phyloP scores from a whole-genome alignment of 2,329 filamentous ascomycete genomes.

The Xenosphaeropsis pyriputrescens region DNA sequence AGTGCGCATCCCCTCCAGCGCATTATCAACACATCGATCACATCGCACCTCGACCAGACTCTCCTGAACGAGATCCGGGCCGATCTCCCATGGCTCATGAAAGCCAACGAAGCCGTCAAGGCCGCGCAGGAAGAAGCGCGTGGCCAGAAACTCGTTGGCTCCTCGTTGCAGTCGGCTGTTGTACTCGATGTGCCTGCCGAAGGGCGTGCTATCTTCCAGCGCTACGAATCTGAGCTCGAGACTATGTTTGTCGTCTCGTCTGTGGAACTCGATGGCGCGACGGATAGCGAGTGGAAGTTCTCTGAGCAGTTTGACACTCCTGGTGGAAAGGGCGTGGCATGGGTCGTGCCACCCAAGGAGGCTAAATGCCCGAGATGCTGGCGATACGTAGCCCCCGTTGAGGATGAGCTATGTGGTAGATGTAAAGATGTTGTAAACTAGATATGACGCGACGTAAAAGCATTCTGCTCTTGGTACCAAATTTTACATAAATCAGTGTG shows the following conservation, averaged over 20 bases:
- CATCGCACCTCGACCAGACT: no score
- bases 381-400: constrained; percentile 60
- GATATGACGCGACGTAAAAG: neutral
- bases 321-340: constrained; percentile 7
- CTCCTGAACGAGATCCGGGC: neutral
- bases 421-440: constrained; percentile 50
- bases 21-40: neutral
- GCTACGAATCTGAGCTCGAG: constrained; percentile 24
- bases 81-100: constrained; percentile 12
- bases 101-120: constrained; percentile 51
- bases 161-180: constrained; percentile 67
- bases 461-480: no score
- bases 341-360: constrained; percentile 26
- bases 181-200: constrained; percentile 30
- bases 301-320: constrained; percentile 9
- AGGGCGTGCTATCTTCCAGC: constrained; percentile 10
- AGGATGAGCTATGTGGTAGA: constrained; percentile 54
- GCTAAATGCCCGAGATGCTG: constrained; percentile 82
- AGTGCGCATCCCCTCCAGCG: constrained; percentile 9
- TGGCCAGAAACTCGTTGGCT: constrained; percentile 57
- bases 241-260: constrained; percentile 56
- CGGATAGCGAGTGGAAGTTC: constrained; percentile 29
- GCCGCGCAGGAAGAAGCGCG: constrained; percentile 60
- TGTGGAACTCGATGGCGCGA: constrained; percentile 31
- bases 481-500: no score